These are phyloP conservation scores for Cymbidium sinense DNA, from an alignment of 106 monocot species.

Conservation along the genomic window DNA sequence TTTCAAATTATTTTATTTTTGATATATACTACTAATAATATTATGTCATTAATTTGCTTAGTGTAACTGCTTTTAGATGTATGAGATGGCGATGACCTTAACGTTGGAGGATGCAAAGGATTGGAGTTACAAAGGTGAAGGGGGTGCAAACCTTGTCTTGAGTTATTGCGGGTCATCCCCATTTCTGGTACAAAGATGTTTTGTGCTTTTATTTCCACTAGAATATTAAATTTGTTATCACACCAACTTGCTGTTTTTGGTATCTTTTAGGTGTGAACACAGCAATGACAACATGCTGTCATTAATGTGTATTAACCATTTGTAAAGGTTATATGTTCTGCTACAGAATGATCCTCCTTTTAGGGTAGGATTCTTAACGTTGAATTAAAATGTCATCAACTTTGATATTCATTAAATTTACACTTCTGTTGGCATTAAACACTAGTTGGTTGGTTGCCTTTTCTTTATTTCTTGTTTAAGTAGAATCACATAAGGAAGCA, in stretches of 20 bases:
- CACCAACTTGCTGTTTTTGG: background rate
- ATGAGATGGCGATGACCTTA: background rate
- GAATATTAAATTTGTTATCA: background rate
- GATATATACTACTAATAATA: background rate
- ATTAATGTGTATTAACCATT: no score
- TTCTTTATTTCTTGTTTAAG: no score
- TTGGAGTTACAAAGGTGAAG: slow-evolving; percentile 1
- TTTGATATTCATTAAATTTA: no score
- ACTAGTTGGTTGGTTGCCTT: no score
- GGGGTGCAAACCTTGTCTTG: slow-evolving; percentile 2
- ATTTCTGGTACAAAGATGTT: background rate
- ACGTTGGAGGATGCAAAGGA: background rate
- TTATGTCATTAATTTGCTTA: no score
- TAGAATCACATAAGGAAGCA: no score
- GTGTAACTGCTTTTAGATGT: background rate
- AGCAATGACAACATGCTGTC: no score
- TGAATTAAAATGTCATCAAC: no score
- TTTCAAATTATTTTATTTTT: background rate
- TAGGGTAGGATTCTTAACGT: no score
- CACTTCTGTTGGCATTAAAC: no score
- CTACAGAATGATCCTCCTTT: no score
- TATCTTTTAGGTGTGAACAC: background rate
- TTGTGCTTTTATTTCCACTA: background rate
- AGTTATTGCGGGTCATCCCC: background rate
- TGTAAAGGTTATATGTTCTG: no score